These are phyloP conservation scores for Leptoxyphium fumago DNA, from an alignment of 2,329 filamentous ascomycete species.

Conservation along the genomic window DNA sequence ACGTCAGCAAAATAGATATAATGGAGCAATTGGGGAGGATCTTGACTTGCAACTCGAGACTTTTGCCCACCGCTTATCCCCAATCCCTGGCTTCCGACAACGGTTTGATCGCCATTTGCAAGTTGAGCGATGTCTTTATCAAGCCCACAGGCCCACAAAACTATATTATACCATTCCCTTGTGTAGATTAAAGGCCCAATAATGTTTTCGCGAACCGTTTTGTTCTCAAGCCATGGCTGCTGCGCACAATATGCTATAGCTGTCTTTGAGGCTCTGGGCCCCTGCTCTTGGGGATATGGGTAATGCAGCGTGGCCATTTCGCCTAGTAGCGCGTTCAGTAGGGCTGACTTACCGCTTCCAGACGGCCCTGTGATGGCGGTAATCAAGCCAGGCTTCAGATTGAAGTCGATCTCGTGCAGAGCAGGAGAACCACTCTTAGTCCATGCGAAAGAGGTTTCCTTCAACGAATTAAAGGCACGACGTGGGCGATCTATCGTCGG, in stretches of 20 bases:
- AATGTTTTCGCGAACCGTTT: constrained; percentile 24
- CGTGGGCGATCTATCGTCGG: constrained; percentile 19
- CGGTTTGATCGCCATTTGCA: constrained; percentile 28
- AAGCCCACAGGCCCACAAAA: constrained; percentile 22
- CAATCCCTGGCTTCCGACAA: constrained; percentile 37
- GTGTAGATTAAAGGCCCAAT: constrained; percentile 21
- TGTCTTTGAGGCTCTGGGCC: constrained; percentile 13
- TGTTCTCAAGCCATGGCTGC: constrained; percentile 23
- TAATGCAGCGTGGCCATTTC: constrained; percentile 20
- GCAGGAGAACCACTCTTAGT: constrained; percentile 26
- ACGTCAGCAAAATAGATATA: no score
- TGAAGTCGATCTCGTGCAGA: constrained; percentile 27
- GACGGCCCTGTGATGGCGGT: constrained; percentile 37
- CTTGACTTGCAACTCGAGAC: constrained; percentile 23
- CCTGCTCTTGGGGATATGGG: constrained; percentile 15
- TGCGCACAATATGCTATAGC: constrained; percentile 25
- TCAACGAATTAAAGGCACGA: constrained; percentile 4
- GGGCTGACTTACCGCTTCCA: constrained; percentile 38
- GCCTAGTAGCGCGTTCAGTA: constrained; percentile 32
- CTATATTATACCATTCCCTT: constrained; percentile 22
- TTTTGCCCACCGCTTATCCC: constrained; percentile 39
- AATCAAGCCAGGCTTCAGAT: constrained; percentile 28
- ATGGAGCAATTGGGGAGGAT: no score
- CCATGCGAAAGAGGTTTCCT: constrained; percentile 31
- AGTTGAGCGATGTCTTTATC: constrained; percentile 26